Evolutionary conservation across 257 asterid species (phyloP), one percentile per base, ranked within the genome.

Genomic region (Henckelia pumila): DNA sequence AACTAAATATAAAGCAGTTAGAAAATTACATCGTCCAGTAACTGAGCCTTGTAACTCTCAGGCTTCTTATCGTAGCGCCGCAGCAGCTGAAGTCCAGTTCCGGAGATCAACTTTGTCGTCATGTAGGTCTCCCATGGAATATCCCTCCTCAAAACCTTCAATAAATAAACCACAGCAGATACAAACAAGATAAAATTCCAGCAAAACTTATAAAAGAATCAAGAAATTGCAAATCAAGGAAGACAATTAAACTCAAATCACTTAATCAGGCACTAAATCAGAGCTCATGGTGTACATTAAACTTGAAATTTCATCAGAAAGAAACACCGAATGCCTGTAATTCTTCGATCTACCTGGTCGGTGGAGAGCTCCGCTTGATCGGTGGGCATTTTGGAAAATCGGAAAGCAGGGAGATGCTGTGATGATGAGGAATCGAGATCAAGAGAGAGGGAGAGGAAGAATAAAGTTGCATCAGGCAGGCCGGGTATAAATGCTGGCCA

Each of bases 41-140:
- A 75, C 69, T 86, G 93, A 74, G 96, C 86, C 84, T 87, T 93
- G 82, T 75, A 66, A 33, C 83, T 76, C 68, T 82, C 91, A 25
- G 94, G 77, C 67, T 88, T 93, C 81, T 93, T 93, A 77, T 90
- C 99, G 24, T 90, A 93, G 47, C 96, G 83, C 77, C 95, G 80
- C 77, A 93, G 80, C 76, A 93, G 86, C 84, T 93, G 96, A 74
- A 93, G 89, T 61, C 88, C 92, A 14, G 97, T 86, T 58, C 94
- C 96, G 2, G 88, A 75, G 37, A 93, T 90, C 85, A 90, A 77
- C 85, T 93, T 90, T 35, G 94, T 86, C 57, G 95, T 82, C 90
- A 88, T 81, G 80, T 93, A 90, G 33, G 95, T 86, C 73, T 93
- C 97, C 99, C 99, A 93, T 53, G 92, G 97, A 65, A 93, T 93